Conservation (phyloP, 2,329 filamentous ascomycete genomes). For the Reticulascus tulasneorum region DNA sequence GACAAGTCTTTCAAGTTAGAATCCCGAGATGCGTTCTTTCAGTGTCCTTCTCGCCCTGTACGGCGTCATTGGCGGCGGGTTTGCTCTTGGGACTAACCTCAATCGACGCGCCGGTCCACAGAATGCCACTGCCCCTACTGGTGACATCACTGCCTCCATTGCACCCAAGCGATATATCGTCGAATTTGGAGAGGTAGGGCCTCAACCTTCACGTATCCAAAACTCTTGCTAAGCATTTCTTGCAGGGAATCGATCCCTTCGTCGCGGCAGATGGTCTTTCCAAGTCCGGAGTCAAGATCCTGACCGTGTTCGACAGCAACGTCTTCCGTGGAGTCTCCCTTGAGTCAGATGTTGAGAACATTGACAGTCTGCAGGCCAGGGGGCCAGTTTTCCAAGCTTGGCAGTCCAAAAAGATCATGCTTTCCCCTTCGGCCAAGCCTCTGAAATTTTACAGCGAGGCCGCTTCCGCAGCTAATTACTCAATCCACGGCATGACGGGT, state of each 20-base stretch:
- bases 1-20: too few relatives aligned
- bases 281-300: neutral
- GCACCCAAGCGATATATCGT: conserved; percentile 1
- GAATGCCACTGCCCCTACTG: too few relatives aligned
- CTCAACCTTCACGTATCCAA: neutral
- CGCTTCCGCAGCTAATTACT: conserved; percentile 22
- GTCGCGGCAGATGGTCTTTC: too few relatives aligned
- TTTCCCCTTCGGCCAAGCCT: neutral
- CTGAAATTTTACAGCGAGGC: conserved; percentile 2
- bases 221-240: neutral
- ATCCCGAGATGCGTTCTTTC: conserved; percentile 1
- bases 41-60: conserved; percentile 3
- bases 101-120: conserved; percentile 7
- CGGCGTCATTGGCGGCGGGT: conserved; percentile 1
- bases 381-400: neutral
- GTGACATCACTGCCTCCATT: neutral
- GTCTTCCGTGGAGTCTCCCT: conserved; percentile 2
- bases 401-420: neutral
- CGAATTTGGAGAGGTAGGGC: conserved; percentile 1
- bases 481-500: conserved; percentile 32
- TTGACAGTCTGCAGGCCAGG: neutral
- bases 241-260: neutral
- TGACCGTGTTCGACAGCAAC: neutral
- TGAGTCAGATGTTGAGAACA: neutral
- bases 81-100: neutral